Base-by-base conservation (phyloP, 2,329 filamentous ascomycete genomes). In the Hymenoscyphus fructigenus region DNA sequence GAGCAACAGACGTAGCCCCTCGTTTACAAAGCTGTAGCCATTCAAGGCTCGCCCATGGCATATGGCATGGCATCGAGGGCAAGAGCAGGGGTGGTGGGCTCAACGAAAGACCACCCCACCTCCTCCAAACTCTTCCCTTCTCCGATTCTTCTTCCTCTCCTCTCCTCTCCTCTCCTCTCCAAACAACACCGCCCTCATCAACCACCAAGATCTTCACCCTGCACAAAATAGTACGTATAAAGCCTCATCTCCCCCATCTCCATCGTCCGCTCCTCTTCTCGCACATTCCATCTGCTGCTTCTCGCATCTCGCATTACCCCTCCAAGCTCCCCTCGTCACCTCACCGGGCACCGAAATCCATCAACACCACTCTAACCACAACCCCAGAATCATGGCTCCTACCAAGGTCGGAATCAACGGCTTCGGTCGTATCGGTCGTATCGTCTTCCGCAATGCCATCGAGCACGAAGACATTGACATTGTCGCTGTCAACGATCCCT, bases 351-450 rank as follows among this genome's bases (percentile, higher is more conserved):
- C 36, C 38, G 32, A 44, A 17, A 59, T 20, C 34, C 17, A 10
- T 23, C 32, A 29, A 32, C 59, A 32, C 15, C 26, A 17, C n/a
- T 44, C 64, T 70, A 67, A 69, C 66, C 53, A 29, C 47, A 17
- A 58, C 61, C 32, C 47, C 74, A 75, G 72, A 75, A 84, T 76
- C 70, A 85, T 85, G 82, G 76, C 78, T 79, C 75, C 72, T 60
- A 80, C 84, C 79, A 87, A 96, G 88, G 92, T 96, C 80, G 93
- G 93, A 82, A 97, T 97, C 90, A 98, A 97, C 91, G 94, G 95
- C 82, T 99, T 99, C 87, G 95, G 95, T 85, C 93, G 95, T 83
- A 99, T 99, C 83, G 95, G 95, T 78, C 91, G 95, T 82, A 97
- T 99, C 81, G 90, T 98, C 86, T 95, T 98, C 91, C 92, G 94